phyloP scores from a whole-genome alignment of 352 stramenopile genomes.

The Phytophthora boehmeriae region DNA sequence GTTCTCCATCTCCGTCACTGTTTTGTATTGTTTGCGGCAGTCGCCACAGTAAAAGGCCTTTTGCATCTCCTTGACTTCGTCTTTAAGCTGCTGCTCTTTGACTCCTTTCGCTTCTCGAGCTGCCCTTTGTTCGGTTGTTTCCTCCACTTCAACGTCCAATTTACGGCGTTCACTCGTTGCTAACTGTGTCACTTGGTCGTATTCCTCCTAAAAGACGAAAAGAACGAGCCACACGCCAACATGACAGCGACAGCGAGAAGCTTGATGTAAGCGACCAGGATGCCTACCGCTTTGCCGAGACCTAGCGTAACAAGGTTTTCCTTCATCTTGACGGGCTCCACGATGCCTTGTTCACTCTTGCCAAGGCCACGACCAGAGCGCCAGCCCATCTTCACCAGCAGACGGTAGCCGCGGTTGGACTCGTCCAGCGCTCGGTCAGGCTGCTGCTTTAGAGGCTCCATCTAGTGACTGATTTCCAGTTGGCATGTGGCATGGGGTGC shows the following conservation, averaged over 20 bases:
- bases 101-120: conserved; percentile 34
- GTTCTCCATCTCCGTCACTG: conserved; percentile 72
- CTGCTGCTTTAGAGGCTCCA: conserved; percentile 1
- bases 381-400: conserved; percentile 76
- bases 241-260: background rate
- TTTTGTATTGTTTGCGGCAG: conserved; percentile 77
- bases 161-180: conserved; percentile 59
- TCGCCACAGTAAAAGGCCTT: conserved; percentile 59
- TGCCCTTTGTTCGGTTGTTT: conserved; percentile 44
- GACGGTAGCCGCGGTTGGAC: conserved; percentile 60
- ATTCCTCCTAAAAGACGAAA: conserved; percentile 45
- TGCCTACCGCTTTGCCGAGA: conserved; percentile 58
- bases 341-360: conserved; percentile 59
- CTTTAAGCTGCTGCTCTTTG: conserved; percentile 32
- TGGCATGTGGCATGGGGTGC: too few species aligned
- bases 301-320: conserved; percentile 63
- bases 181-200: conserved; percentile 55
- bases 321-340: conserved; percentile 65
- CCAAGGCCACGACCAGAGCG: conserved; percentile 53
- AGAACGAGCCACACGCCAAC: background rate
- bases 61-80: conserved; percentile 48
- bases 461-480: too few species aligned
- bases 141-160: conserved; percentile 50
- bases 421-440: conserved; percentile 31
- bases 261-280: too few species aligned